Evolutionary conservation across 352 stramenopile genomes (phyloP).

Genomic region (Peronospora belbahrii): DNA sequence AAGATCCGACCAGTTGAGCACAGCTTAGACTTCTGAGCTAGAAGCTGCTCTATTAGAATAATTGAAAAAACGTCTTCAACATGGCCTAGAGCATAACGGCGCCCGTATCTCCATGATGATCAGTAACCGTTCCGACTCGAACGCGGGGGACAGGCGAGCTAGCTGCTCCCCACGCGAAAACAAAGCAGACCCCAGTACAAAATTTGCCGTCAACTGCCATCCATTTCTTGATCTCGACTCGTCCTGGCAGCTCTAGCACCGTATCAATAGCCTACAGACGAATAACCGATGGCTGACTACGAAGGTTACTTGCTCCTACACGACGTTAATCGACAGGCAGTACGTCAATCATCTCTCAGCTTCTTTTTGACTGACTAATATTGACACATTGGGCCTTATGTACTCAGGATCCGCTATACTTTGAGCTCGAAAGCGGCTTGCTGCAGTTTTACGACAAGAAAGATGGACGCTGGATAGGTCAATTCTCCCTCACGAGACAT

Average conservation of each 20-base stretch:
- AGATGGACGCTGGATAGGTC: slow-evolving; percentile 56
- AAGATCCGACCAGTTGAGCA: no score
- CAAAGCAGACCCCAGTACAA: slow-evolving; percentile 2
- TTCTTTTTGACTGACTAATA: not conserved
- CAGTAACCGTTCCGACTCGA: not conserved
- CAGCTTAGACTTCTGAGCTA: not conserved
- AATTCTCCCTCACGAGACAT: slow-evolving; percentile 68
- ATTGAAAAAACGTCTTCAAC: not conserved
- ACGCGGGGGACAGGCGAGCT: slow-evolving; percentile 4
- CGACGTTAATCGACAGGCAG: slow-evolving; percentile 35
- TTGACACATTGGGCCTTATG: not conserved
- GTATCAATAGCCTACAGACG: not conserved
- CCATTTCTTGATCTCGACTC: slow-evolving; percentile 8
- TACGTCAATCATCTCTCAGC: slow-evolving; percentile 4
- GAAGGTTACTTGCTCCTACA: slow-evolving; percentile 75
- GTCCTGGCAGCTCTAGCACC: not conserved
- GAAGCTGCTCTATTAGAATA: not conserved
- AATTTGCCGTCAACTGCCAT: slow-evolving; percentile 9
- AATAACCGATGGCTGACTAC: slow-evolving; percentile 59
- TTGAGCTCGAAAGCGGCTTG: slow-evolving; percentile 60
- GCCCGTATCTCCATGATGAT: not conserved
- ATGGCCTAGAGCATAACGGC: not conserved
- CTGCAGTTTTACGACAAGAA: slow-evolving; percentile 74
- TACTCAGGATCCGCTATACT: slow-evolving; percentile 62
- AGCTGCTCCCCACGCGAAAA: slow-evolving; percentile 6